A percentile compares a stretch with the other conserved stretches of the same genome.
Conservation (phyloP, 495 filamentous ascomycete species). For the Aspergillus nidulans region DNA sequence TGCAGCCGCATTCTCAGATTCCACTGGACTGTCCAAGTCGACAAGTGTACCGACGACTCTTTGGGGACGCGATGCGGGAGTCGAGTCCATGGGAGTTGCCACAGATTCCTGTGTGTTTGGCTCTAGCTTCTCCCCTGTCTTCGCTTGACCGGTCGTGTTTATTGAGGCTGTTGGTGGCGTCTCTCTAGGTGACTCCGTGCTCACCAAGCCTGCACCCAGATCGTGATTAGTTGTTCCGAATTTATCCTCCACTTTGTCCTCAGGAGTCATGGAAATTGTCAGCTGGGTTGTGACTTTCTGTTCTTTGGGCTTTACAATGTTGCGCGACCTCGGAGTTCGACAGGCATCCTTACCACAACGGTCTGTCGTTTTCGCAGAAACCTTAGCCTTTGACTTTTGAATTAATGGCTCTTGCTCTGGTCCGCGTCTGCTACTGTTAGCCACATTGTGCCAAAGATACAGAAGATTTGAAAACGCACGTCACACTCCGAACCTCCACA, state of each 20-base stretch:
- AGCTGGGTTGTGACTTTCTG: not conserved
- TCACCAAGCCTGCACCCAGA: not conserved
- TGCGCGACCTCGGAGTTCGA: not conserved
- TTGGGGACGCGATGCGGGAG: not conserved
- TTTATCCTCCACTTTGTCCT: no score
- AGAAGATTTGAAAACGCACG: not conserved
- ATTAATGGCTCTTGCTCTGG: not conserved
- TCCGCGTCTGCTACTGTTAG: conserved; percentile 7
- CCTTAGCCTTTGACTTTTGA: not conserved
- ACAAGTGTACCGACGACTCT: conserved; percentile 7
- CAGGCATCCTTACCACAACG: not conserved
- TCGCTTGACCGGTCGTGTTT: not conserved
- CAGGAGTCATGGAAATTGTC: not conserved
- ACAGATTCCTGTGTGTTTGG: not conserved
- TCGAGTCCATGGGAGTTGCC: not conserved
- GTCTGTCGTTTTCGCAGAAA: not conserved
- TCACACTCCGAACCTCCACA: conserved; percentile 11
- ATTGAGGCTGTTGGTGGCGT: not conserved
- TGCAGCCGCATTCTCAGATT: not conserved
- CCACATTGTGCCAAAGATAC: not conserved
- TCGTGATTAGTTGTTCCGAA: not conserved
- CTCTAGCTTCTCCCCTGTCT: not conserved
- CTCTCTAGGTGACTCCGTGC: not conserved
- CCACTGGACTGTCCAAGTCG: conserved; percentile 13
- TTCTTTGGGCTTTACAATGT: not conserved